These are phyloP conservation scores for Phytopythium delawarense DNA, from an alignment of 352 stramenopile genomes.

Conservation along the genomic window DNA sequence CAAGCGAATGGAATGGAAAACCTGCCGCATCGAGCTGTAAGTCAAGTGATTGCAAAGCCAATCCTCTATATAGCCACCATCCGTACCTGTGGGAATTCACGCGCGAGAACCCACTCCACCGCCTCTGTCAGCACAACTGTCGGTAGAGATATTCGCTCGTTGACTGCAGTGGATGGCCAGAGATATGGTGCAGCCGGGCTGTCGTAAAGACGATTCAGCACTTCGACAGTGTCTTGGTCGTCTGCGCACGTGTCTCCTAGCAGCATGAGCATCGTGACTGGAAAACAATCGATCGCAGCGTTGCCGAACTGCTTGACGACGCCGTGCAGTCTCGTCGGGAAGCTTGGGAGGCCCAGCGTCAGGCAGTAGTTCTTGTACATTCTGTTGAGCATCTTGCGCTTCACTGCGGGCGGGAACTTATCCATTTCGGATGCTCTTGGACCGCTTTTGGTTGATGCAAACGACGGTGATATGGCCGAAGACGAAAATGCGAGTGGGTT, in stretches of 20 bases:
- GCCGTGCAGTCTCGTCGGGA: constrained; percentile 42
- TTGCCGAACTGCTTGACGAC: constrained; percentile 50
- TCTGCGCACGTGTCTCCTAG: constrained; percentile 26
- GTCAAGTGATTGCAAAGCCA: neutral
- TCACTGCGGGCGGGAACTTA: constrained; percentile 22
- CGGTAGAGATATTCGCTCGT: neutral
- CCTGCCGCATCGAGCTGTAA: constrained; percentile 12
- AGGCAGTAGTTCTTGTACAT: constrained; percentile 62
- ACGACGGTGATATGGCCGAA: neutral
- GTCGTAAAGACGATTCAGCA: constrained; percentile 25
- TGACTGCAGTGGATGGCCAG: constrained; percentile 25
- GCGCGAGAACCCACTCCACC: constrained; percentile 38
- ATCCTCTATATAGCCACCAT: neutral
- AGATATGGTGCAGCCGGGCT: constrained; percentile 25
- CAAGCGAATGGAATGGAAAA: constrained; percentile 34
- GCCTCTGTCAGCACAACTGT: constrained; percentile 27
- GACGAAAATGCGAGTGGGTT: constrained; percentile 24
- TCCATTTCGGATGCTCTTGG: neutral
- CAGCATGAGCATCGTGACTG: constrained; percentile 53
- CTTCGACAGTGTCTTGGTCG: constrained; percentile 25
- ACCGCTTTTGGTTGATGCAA: too few relatives aligned
- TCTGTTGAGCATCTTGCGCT: constrained; percentile 57
- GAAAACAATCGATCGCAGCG: constrained; percentile 41
- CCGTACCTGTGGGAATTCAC: constrained; percentile 48
- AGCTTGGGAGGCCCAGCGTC: constrained; percentile 28